A percentile compares a stretch with the other conserved stretches of the same genome.
Evolutionary conservation across 192 early-diverging fungal genomes (phyloP).

Genomic region (Podila verticillata): DNA sequence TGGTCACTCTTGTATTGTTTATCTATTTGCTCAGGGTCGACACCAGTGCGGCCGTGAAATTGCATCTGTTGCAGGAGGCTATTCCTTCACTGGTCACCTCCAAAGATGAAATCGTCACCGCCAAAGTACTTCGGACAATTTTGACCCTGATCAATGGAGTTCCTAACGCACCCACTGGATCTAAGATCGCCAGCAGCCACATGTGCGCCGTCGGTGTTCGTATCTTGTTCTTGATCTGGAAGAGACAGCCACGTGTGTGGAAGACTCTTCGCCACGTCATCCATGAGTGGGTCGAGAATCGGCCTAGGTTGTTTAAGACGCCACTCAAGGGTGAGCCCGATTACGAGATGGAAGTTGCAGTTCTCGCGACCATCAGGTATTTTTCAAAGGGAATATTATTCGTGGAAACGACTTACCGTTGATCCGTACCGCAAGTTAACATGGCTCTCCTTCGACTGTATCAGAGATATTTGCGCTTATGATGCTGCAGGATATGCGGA

Average conservation of each 20-base stretch:
- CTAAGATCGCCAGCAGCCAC: conserved; percentile 35
- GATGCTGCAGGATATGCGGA: conserved; percentile 55
- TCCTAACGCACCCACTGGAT: conserved; percentile 29
- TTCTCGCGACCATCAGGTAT: conserved; percentile 60
- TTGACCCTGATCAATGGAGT: conserved; percentile 52
- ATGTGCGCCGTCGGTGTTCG: conserved; percentile 60
- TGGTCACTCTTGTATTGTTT: conserved; percentile 57
- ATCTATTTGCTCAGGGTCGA: conserved; percentile 58
- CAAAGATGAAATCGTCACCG: conserved; percentile 58
- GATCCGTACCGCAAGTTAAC: background rate
- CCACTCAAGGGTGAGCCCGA: conserved; percentile 33
- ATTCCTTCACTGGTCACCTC: conserved; percentile 58
- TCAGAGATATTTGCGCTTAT: conserved; percentile 56
- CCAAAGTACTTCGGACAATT: conserved; percentile 57
- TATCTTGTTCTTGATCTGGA: conserved; percentile 55
- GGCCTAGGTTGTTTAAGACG: conserved; percentile 33
- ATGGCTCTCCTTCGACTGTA: background rate
- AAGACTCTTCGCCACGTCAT: conserved; percentile 60
- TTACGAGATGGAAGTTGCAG: conserved; percentile 60
- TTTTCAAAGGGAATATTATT: background rate
- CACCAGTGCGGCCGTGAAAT: conserved; percentile 25
- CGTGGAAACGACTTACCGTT: background rate
- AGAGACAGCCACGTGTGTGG: conserved; percentile 63
- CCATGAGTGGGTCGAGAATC: conserved; percentile 58
- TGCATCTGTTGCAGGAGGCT: conserved; percentile 54